Evolutionary conservation across 2,329 filamentous ascomycete genomes (phyloP), one percentile per base, ranked within the genome.

Genomic region (Botryosphaeria dothidea): DNA sequence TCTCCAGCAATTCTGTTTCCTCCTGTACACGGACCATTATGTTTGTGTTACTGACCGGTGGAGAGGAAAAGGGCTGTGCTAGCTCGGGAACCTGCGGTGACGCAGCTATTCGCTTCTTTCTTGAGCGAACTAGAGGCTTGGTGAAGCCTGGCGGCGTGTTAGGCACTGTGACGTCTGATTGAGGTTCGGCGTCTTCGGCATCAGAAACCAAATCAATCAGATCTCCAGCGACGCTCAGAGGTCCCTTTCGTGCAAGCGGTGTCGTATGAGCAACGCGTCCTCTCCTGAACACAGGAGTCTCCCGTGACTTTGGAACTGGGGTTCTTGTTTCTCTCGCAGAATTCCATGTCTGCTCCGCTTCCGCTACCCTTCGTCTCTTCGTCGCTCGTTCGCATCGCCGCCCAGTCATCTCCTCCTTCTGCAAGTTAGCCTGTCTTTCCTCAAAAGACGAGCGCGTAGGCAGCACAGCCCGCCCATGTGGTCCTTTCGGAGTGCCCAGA

Each of bases 361-460:
- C 66, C 66, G 23, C 63, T 7, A 71, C 72, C 66, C 77, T 80
- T 54, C 75, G 74, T 60, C 80, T 72, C 66, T 83, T 83, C 4
- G 75, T 66, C 1, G 75, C 69, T 58, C 77, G 71, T 31, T 75
- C 77, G 15, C 71, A n/a, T 70, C 6, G 71, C 51, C 6, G 57
- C 71, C 69, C 72, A 73, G 3, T 71, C 69, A 45, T 75, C 74
- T 58, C 66, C 66, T 17, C 52, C 67, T 56, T n/a, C n/a, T 73
- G 69, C 54, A 45, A 21, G 7, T 54, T 72, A 65, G 73, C 72
- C 36, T 72, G 69, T 15, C 72, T 67, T 29, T 86, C 79, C 68
- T 92, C 90, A 67, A 87, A 92, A 0, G 90, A 90, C 0, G 90
- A 91, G 61, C 84, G 83, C 7, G 73, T 77, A 0, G 86, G 83